Evolutionary conservation across 768 basidiomycete genomes (phyloP).

Genomic region (Inosperma sp.): DNA sequence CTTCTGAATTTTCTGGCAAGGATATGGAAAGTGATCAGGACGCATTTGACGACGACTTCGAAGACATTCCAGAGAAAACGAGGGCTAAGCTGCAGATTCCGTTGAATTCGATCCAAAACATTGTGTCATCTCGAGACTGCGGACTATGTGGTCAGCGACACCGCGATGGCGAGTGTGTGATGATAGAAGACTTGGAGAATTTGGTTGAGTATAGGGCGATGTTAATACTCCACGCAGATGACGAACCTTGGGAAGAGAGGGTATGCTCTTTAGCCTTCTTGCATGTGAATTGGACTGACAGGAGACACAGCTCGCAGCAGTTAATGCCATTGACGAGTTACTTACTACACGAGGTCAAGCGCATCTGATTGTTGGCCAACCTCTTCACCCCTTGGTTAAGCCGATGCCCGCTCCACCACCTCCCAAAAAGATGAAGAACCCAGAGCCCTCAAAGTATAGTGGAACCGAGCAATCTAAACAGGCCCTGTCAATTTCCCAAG

Average conservation of each 20-base stretch:
- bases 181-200: constrained; percentile 63
- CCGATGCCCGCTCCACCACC: constrained; percentile 14
- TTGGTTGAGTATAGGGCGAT: constrained; percentile 67
- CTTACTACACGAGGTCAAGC: constrained; percentile 53
- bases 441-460: neutral
- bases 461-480: neutral
- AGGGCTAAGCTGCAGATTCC: constrained; percentile 12
- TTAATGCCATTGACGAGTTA: constrained; percentile 64
- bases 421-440: constrained; percentile 17
- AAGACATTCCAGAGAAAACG: neutral
- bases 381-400: constrained; percentile 49
- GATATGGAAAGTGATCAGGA: constrained; percentile 12
- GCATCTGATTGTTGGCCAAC: constrained; percentile 57
- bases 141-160: constrained; percentile 60
- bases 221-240: constrained; percentile 56
- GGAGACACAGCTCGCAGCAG: constrained; percentile 51
- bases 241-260: constrained; percentile 62
- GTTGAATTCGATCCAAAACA: constrained; percentile 20
- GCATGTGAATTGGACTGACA: constrained; percentile 10
- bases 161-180: constrained; percentile 49
- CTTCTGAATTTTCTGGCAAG: constrained; percentile 7
- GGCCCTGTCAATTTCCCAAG: neutral
- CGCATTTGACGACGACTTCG: constrained; percentile 12
- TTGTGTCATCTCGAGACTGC: constrained; percentile 34
- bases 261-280: constrained; percentile 35